phyloP scores from a whole-genome alignment of 2,329 filamentous ascomycete species.

The Plectosphaerella plurivora region DNA sequence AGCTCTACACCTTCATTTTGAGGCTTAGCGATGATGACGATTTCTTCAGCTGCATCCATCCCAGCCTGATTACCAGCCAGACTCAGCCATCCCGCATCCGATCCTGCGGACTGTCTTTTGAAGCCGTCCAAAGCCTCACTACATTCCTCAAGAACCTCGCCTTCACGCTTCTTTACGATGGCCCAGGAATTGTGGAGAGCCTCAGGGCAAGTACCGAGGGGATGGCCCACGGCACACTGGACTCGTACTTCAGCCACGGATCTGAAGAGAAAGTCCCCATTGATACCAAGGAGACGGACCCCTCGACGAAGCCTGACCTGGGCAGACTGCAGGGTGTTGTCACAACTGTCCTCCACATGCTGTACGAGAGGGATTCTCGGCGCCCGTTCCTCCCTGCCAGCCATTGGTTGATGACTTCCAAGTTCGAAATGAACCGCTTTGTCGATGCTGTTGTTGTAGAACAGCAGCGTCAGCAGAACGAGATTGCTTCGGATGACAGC shows the following conservation, averaged over 20 bases:
- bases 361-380: constrained; percentile 91
- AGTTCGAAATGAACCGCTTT: constrained; percentile 86
- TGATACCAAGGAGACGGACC: neutral
- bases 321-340: constrained; percentile 75
- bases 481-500: constrained; percentile 32
- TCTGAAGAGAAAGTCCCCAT: neutral
- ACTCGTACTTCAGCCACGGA: constrained; percentile 8
- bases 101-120: constrained; percentile 64
- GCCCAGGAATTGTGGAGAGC: constrained; percentile 50
- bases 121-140: constrained; percentile 70
- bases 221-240: constrained; percentile 5
- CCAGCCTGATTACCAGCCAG: constrained; percentile 28
- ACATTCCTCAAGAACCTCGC: constrained; percentile 86
- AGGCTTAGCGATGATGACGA: constrained; percentile 96
- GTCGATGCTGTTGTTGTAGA: constrained; percentile 82
- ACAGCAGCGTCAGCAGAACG: constrained; percentile 71
- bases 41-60: constrained; percentile 64
- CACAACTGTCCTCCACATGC: constrained; percentile 75
- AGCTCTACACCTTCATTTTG: constrained; percentile 88
- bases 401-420: constrained; percentile 90
- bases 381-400: constrained; percentile 75
- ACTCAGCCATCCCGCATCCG: constrained; percentile 40
- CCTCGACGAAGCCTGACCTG: constrained; percentile 51
- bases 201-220: neutral
- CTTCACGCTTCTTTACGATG: constrained; percentile 84